Conservation (phyloP, 768 basidiomycete genomes). For the Boletus bicolor region DNA sequence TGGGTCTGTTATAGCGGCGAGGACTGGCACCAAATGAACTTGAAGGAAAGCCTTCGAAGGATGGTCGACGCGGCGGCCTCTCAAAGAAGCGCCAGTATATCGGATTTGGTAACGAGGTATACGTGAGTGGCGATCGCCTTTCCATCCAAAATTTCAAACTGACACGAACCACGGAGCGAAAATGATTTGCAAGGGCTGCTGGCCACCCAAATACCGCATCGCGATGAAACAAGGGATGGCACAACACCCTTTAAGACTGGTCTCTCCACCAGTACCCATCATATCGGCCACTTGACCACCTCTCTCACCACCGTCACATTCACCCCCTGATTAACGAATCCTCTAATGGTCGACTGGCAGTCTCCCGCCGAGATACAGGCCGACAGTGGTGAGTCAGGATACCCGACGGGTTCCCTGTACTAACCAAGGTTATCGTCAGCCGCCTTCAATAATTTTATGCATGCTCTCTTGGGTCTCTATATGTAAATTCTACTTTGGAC, state of each 20-base stretch:
- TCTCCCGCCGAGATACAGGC: constrained; percentile 44
- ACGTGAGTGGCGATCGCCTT: constrained; percentile 7
- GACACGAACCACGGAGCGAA: not conserved
- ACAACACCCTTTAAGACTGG: constrained; percentile 7
- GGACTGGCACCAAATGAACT: not conserved
- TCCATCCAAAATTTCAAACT: not conserved
- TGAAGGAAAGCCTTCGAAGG: not conserved
- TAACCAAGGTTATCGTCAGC: constrained; percentile 14
- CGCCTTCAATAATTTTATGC: constrained; percentile 53
- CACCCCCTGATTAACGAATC: constrained; percentile 2
- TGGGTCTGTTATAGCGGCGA: not conserved
- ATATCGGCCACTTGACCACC: not conserved
- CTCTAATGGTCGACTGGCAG: constrained; percentile 56
- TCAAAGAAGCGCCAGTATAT: constrained; percentile 10
- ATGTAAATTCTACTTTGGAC: constrained; percentile 39
- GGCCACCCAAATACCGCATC: constrained; percentile 21
- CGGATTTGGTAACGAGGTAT: constrained; percentile 4
- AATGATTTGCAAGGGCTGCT: constrained; percentile 2
- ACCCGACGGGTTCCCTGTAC: not conserved
- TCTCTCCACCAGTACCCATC: not conserved
- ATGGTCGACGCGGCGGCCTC: not conserved
- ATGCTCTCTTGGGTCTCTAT: constrained; percentile 57
- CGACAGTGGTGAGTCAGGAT: constrained; percentile 41
- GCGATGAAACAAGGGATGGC: constrained; percentile 5
- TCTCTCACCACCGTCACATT: not conserved